Percentiles rank a stretch among this genome's conserved stretches.
Conservation (phyloP, 345 rosid genomes). For the Carallia pectinifolia region DNA sequence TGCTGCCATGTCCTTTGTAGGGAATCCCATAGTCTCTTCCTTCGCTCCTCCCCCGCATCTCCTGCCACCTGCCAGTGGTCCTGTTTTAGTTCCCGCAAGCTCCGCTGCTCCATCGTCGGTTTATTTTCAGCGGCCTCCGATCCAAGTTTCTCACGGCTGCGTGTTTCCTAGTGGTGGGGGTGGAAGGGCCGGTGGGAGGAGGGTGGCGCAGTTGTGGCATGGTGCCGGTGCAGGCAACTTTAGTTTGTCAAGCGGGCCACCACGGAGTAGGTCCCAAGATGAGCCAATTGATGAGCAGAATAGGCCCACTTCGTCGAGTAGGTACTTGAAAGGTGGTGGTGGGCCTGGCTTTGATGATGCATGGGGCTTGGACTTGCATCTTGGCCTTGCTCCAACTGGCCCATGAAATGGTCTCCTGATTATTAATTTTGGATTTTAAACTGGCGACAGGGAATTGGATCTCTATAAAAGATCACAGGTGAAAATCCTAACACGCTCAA, state of each 20-base stretch:
- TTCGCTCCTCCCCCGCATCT: constrained; percentile 53
- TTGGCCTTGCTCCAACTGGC: constrained; percentile 75
- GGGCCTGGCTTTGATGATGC: constrained; percentile 58
- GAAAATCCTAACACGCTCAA: too few relatives aligned
- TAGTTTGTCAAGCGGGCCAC: not conserved
- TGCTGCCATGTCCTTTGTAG: constrained; percentile 38
- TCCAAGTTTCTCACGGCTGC: constrained; percentile 69
- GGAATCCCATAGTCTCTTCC: constrained; percentile 58
- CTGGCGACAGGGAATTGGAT: too few relatives aligned
- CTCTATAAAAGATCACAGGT: too few relatives aligned
- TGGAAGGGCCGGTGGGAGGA: constrained; percentile 22
- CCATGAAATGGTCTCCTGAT: constrained; percentile 26
- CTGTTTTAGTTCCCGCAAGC: constrained; percentile 39
- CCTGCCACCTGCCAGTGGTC: constrained; percentile 42
- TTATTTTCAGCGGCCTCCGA: constrained; percentile 75
- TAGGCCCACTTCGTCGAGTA: constrained; percentile 48
- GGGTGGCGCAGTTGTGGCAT: constrained; percentile 37
- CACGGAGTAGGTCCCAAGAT: constrained; percentile 22
- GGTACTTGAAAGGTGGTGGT: constrained; percentile 56
- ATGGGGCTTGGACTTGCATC: constrained; percentile 71
- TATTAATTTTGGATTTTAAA: too few relatives aligned
- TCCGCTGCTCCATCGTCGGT: constrained; percentile 61
- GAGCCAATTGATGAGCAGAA: constrained; percentile 15
- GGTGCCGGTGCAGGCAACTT: constrained; percentile 39
- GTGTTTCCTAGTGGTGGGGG: constrained; percentile 29